Evolutionary conservation across 2,329 filamentous ascomycete species (phyloP), one percentile per base, ranked within the genome.

Genomic region (Paecilomyces variotii): DNA sequence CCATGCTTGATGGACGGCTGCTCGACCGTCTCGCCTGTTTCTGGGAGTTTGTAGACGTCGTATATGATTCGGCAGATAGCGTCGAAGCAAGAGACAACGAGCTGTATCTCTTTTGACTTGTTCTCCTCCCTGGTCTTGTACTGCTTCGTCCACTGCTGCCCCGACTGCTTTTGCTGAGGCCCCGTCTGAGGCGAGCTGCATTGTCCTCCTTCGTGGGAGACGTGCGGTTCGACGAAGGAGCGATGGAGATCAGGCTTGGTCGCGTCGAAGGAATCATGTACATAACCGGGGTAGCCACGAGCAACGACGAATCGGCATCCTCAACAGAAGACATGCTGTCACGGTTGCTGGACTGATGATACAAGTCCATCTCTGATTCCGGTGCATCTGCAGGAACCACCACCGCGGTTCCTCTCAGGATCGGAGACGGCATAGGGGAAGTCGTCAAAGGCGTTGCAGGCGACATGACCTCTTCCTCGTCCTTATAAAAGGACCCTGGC

Each of bases 221-320:
- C 25, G 61, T 59, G 1, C 61, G 56, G 25, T 62, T 59, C 11
- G 64, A 55, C 19, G 66, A 60, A 9, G 71, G 65, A 32, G 68
- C 70, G 59, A 74, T 72, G 56, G 69, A 63, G 35, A 74, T 67
- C 58, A 74, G 53, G 28, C 65, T 69, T 25, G 71, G 71, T 54
- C 67, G 69, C 35, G 68, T 63, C 5, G 57, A 59, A 4, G 71
- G 71, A 58, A 70, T 68, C 53, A 67, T 65, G 50, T 70, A 63
- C 2, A 65, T 71, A 56, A 74, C 65, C 59, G 70, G 65, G 60
- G 70, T 67, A 4, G 71, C 71, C 27, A 71, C 65, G 53, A 69
- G 66, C 25, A 52, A 28, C 10, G 50, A 28, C 12, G 50, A 52
- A 54, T 72, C 70, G 19, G 68, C 65, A 4, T 70, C 66, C 30